A percentile compares a stretch with the other conserved stretches of the same genome.
These are phyloP conservation scores for Pinus tabuliformis DNA, from an alignment of 75 land plant genomes.

Conservation along the genomic window DNA sequence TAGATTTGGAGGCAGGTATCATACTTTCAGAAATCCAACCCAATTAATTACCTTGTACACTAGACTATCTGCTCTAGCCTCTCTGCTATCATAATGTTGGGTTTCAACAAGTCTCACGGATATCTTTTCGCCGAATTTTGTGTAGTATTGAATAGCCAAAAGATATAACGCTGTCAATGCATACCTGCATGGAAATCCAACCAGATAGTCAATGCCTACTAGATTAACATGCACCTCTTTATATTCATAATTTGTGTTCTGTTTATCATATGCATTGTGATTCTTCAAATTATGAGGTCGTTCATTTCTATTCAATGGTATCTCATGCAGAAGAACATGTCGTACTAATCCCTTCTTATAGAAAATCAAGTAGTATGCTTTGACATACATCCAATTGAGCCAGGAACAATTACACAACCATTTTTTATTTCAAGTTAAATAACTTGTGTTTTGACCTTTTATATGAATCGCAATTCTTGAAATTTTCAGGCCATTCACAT, in stretches of 20 bases:
- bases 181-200: constrained; percentile 49
- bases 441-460: no score
- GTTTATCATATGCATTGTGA: no score
- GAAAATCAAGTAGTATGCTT: no score
- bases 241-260: background rate
- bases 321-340: no score
- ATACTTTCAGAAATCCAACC: background rate
- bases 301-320: no score
- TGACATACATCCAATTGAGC: no score
- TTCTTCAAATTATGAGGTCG: no score
- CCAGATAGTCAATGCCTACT: background rate
- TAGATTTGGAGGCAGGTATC: background rate
- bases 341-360: no score
- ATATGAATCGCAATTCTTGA: background rate
- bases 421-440: no score
- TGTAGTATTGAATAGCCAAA: constrained; percentile 77
- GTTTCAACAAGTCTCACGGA: constrained; percentile 76
- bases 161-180: constrained; percentile 71
- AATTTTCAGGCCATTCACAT: no score
- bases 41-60: constrained; percentile 75
- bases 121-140: constrained; percentile 66
- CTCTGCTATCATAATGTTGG: constrained; percentile 51
- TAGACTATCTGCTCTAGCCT: constrained; percentile 74
- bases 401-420: no score
- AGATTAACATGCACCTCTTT: background rate